Percentiles rank a stretch among this genome's conserved stretches.
Evolutionary conservation across 768 basidiomycete genomes (phyloP).

Genomic region (Paxillus ammoniavirescens): DNA sequence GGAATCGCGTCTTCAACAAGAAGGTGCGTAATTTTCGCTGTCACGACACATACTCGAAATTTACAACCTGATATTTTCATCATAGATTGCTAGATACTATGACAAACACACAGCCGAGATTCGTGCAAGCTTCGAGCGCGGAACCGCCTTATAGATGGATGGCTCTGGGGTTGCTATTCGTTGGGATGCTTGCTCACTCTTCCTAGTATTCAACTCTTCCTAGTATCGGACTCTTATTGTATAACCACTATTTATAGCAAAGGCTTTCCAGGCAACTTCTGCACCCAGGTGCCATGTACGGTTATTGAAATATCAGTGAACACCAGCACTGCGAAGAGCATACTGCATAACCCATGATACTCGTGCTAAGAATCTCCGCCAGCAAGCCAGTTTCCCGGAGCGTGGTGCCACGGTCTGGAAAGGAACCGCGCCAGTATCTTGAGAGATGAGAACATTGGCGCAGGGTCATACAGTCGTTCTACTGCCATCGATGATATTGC

Average conservation of each 20-base stretch:
- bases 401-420: no score
- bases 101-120: constrained; percentile 98
- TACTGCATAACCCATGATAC: no score
- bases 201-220: constrained; percentile 1
- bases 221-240: constrained; percentile 6
- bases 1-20: constrained; percentile 97
- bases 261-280: no score
- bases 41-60: background rate
- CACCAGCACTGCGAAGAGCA: no score
- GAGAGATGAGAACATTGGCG: no score
- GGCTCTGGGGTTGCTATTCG: constrained; percentile 1
- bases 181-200: constrained; percentile 7
- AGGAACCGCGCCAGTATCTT: no score
- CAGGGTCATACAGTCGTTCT: no score
- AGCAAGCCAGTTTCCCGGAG: no score
- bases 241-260: background rate
- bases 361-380: no score
- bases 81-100: constrained; percentile 88
- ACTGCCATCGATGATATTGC: no score
- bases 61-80: background rate
- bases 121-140: constrained; percentile 95
- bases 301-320: no score
- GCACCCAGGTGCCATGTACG: no score
- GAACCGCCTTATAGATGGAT: constrained; percentile 73
- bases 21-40: constrained; percentile 51